Evolutionary conservation across 2,329 filamentous ascomycete species (phyloP), one percentile per base, ranked within the genome.

Genomic region (Penicillium capsulatum): DNA sequence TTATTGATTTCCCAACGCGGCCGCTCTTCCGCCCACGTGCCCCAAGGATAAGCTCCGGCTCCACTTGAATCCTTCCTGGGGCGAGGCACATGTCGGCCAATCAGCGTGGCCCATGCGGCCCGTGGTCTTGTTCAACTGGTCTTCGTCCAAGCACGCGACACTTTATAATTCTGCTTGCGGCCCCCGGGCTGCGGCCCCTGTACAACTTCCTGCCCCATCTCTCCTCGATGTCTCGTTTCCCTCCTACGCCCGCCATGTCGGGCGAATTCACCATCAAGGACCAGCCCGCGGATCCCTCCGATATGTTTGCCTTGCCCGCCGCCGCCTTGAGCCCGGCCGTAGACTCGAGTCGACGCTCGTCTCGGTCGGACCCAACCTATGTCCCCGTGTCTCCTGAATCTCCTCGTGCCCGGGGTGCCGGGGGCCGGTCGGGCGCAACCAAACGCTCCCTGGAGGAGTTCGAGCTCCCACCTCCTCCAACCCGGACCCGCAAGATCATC

Each of bases 401-500:
- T 1, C 63, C 45, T 15, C 51, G 54, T 14, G 49, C 54, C 20
- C 53, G 50, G 42, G 20, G 33, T 58, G 40, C 35, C 47, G 45
- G 28, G 20, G 31, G 61, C 46, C 41, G 60, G 47, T 38, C 61
- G 56, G 50, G 40, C 55, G 54, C 55, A 54, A 59, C 54, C 42
- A 68, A 74, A 55, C 59, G 65, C 27, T 59, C 67, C 15, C 51
- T 69, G 44, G 64, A 66, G 20, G 63, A 67, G 17, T 94, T 95
- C 63, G 77, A 85, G 7, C 77, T 98, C 11, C 92, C 92, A 14
- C 92, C 92, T 7, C 92, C 91, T 11, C 92, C 92, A 0, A 95
- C 90, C 3, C 77, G 91, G 47, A 86, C 88, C 29, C 83, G 91
- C 57, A 97, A 94, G 70, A 97, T 98, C 61, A 97, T 97, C 42